Percentiles rank a stretch among this genome's conserved stretches.
These are phyloP conservation scores for Populus simonii DNA, from an alignment of 345 rosid species.

Conservation along the genomic window DNA sequence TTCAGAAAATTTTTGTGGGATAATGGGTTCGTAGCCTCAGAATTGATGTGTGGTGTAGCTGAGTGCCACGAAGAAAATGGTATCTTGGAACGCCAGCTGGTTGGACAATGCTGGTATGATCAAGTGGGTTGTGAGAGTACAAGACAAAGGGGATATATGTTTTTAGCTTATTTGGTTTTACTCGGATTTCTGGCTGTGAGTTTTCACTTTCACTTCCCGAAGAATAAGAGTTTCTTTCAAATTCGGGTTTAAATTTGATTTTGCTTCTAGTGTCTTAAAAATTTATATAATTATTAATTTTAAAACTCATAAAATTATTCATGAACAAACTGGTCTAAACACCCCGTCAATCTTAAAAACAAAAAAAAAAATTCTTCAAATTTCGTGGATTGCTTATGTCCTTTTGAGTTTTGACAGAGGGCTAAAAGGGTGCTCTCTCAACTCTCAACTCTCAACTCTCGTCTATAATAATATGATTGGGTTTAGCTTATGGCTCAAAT, in stretches of 20 bases:
- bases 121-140: not conserved
- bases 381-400: too few species aligned
- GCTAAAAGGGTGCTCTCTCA: too few species aligned
- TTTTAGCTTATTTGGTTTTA: not conserved
- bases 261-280: too few species aligned
- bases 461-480: too few species aligned
- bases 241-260: too few species aligned
- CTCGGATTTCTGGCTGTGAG: not conserved
- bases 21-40: constrained; percentile 7
- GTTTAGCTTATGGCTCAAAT: not conserved
- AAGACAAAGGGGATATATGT: not conserved
- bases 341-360: too few species aligned
- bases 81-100: not conserved
- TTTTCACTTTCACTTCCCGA: not conserved
- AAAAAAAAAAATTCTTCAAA: too few species aligned
- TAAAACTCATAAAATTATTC: too few species aligned
- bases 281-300: too few species aligned
- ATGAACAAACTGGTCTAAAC: too few species aligned
- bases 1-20: not conserved
- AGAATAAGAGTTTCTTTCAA: too few species aligned
- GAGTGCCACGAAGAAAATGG: not conserved
- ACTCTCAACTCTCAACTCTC: not conserved
- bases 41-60: constrained; percentile 9
- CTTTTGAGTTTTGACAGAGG: too few species aligned
- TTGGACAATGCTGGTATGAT: not conserved